Percentiles rank a stretch among this genome's conserved stretches.
phyloP scores from a whole-genome alignment of 2,329 filamentous ascomycete genomes.

The Helotiales sp. region DNA sequence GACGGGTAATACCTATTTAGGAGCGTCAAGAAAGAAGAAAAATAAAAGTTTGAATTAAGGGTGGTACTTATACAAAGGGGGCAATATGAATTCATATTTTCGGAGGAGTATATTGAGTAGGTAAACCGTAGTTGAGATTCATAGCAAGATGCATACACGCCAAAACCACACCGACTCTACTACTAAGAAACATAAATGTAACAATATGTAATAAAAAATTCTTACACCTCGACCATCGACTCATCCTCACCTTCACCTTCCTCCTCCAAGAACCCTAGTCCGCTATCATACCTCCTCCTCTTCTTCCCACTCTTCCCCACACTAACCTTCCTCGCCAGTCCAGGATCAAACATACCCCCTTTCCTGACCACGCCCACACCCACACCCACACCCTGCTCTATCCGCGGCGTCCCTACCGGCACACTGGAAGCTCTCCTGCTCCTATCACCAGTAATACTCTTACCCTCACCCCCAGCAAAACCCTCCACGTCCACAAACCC shows the following conservation, averaged over 20 bases:
- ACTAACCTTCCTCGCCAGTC: constrained; percentile 36
- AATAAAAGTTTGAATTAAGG: too few species aligned
- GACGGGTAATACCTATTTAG: too few species aligned
- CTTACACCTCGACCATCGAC: constrained; percentile 8
- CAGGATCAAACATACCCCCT: constrained; percentile 34
- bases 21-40: too few species aligned
- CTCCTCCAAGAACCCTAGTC: constrained; percentile 59
- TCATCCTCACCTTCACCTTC: constrained; percentile 47
- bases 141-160: background rate
- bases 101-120: too few species aligned
- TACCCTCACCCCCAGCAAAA: constrained; percentile 7
- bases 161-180: background rate
- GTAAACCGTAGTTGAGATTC: too few species aligned
- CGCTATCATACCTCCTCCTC: constrained; percentile 58
- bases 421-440: constrained; percentile 6
- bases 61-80: too few species aligned
- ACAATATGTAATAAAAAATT: background rate
- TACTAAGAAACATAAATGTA: background rate
- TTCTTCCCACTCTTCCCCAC: constrained; percentile 44
- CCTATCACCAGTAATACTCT: background rate
- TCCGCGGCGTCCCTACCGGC: background rate
- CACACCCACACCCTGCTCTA: background rate
- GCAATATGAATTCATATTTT: too few species aligned
- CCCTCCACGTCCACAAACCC: constrained; percentile 46
- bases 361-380: constrained; percentile 21